Evolutionary conservation across 352 stramenopile genomes (phyloP), one percentile per base, ranked within the genome.

Genomic region (Globisporangium heterothallicum): DNA sequence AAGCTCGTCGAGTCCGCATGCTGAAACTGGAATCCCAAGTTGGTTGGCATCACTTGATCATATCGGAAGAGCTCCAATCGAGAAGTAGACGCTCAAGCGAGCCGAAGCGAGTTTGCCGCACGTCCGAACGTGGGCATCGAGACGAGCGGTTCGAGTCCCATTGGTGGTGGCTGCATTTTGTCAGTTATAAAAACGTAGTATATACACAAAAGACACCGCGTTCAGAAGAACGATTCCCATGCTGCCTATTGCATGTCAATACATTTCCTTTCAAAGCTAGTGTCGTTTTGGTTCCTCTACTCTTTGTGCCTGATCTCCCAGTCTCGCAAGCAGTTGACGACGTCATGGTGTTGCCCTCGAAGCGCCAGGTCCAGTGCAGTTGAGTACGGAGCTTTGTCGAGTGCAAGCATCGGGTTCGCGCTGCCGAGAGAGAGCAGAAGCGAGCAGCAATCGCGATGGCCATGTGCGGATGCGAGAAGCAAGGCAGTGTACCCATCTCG

Each of bases 311-410:
- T 26, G 16, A 24, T 12, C n/a, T 19, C 35, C 35, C 16, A 53
- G 12, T 53, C 34, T 42, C 35, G 22, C 22, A 53, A 12, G 21
- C 19, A 34, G 2, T 24, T 34, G 38, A 72, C 46, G 32, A 49
- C 30, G 8, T 34, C 34, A 4, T 59, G 36, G 14, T 64, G 57
- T n/a, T 53, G 34, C 0, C 42, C 42, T 19, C 29, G 51, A 29
- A 64, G 27, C 27, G 57, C 57, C 43, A 64, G 45, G 19, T 64
- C 50, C 36, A 53, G 35, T 19, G 57, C 50, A 0, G 50, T 64
- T 25, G 45, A 55, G 42, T 56, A 59, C 25, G 57, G 57, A 14
- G 52, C 26, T 12, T 18, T 10, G 18, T 16, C 41, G 14, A 60
- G 50, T 14, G 40, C 40, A 16, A 64, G 27, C n/a, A 18, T 19